Evolutionary conservation across 108 stramenopile species (phyloP), one percentile per base, ranked within the genome.

Genomic region (Chaetoceros muelleri): DNA sequence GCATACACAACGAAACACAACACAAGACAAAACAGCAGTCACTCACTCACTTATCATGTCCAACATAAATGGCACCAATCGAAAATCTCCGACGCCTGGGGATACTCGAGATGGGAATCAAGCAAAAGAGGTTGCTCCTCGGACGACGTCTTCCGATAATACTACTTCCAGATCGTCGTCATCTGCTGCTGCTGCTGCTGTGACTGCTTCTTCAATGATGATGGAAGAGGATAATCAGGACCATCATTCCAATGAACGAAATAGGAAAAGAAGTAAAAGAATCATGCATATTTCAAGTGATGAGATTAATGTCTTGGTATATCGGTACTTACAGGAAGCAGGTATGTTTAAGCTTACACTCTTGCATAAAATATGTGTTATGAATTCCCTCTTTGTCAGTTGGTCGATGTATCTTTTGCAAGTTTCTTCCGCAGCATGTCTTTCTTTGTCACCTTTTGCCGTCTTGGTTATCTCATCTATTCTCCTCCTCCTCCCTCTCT

Each of bases 281-380:
- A 40, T 55, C 3, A 60, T 80, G 74, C 67, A 64, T 19, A 58
- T 88, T 3, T 78, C 90, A 29, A 83, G 84, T 49, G 97, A 98
- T 56, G 97, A 98, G 64, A 71, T 98, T 26, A 98, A 98, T 62
- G 89, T 85, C 67, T 71, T 98, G 0, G 72, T 98, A 2, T 96
- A 92, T 65, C 78, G 97, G 50, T 98, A 95, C 64, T 73, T 90
- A 28, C 83, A 85, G 51, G 88, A 90, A 53, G 69, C 71, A 28
- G 78, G 78, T 74, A 24, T 51, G 49, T 51, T 16, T 51, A 26
- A 10, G n/a, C n/a, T n/a, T n/a, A n/a, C n/a, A n/a, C 69, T 75
- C 60, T 17, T 40, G n/a, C 55, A 29, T 34, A 22, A 78, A 34
- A 24, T 5, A 16, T 28, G 18, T 60, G 2, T 22, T 24, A 20